These are phyloP conservation scores for Lyophyllum decastes DNA, from an alignment of 768 basidiomycete genomes.

Conservation along the genomic window DNA sequence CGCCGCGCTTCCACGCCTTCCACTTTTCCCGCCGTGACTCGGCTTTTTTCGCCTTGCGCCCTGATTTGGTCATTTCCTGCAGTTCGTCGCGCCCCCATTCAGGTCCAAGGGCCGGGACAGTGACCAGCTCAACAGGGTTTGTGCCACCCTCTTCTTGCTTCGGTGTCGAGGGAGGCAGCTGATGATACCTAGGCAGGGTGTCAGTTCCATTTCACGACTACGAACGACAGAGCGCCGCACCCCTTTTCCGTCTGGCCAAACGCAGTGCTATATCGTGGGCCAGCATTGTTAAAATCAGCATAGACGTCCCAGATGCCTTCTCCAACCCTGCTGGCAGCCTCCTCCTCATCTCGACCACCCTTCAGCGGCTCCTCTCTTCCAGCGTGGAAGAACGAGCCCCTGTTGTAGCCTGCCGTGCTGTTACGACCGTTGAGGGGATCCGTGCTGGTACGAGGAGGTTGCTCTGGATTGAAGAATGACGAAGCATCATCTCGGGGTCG, in stretches of 20 bases:
- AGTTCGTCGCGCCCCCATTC: constrained; percentile 88
- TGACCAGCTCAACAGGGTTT: constrained; percentile 81
- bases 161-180: constrained; percentile 36
- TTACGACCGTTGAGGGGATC: constrained; percentile 44
- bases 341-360: constrained; percentile 75
- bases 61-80: constrained; percentile 72
- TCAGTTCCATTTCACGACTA: constrained; percentile 6
- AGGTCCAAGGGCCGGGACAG: constrained; percentile 87
- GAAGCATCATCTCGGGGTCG: constrained; percentile 66
- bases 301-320: constrained; percentile 75
- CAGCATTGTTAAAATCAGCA: constrained; percentile 87
- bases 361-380: constrained; percentile 79
- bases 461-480: constrained; percentile 63
- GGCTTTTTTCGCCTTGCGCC: constrained; percentile 60
- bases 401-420: constrained; percentile 72
- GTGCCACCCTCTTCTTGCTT: constrained; percentile 38
- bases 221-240: constrained; percentile 36
- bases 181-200: constrained; percentile 41
- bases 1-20: constrained; percentile 77
- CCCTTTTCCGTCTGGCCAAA: constrained; percentile 50
- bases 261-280: constrained; percentile 72
- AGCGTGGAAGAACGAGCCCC: constrained; percentile 62
- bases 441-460: constrained; percentile 45
- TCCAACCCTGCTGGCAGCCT: constrained; percentile 35
- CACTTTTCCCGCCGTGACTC: constrained; percentile 59